Percentiles rank a stretch among this genome's conserved stretches.
phyloP scores from a whole-genome alignment of 805 yeast genomes.

The Komagataella pseudopastoris region DNA sequence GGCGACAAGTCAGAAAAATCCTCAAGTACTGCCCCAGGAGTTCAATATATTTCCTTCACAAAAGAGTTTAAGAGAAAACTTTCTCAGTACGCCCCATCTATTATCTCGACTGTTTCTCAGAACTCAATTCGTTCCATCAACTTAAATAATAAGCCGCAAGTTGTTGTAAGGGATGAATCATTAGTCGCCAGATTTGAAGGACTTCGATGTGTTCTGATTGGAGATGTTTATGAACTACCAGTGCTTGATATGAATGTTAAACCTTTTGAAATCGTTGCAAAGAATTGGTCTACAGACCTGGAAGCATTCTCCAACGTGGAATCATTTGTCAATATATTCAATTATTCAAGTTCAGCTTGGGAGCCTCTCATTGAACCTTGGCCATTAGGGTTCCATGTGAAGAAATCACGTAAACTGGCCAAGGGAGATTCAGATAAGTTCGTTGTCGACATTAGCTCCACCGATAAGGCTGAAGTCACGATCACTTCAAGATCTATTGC shows the following conservation, averaged over 20 bases:
- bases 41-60: conserved; percentile 24
- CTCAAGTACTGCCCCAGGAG: conserved; percentile 5
- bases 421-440: conserved; percentile 31
- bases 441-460: conserved; percentile 57
- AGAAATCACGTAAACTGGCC: conserved; percentile 20
- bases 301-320: conserved; percentile 55
- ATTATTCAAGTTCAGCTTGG: conserved; percentile 86
- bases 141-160: conserved; percentile 14
- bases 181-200: conserved; percentile 60
- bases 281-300: conserved; percentile 80
- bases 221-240: conserved; percentile 86
- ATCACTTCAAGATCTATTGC: conserved; percentile 75
- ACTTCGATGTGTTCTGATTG: conserved; percentile 67
- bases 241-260: conserved; percentile 63
- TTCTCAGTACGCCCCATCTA: conserved; percentile 57
- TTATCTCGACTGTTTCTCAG: conserved; percentile 35
- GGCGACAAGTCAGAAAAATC: conserved; percentile 1
- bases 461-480: conserved; percentile 66
- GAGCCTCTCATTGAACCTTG: conserved; percentile 88
- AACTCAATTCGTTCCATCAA: conserved; percentile 10
- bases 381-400: conserved; percentile 62
- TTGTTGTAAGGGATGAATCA: conserved; percentile 55
- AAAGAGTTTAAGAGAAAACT: conserved; percentile 50
- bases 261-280: conserved; percentile 54
- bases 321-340: conserved; percentile 63